Conservation (phyloP, 2,329 filamentous ascomycete species). For the Macrophomina tecta region DNA sequence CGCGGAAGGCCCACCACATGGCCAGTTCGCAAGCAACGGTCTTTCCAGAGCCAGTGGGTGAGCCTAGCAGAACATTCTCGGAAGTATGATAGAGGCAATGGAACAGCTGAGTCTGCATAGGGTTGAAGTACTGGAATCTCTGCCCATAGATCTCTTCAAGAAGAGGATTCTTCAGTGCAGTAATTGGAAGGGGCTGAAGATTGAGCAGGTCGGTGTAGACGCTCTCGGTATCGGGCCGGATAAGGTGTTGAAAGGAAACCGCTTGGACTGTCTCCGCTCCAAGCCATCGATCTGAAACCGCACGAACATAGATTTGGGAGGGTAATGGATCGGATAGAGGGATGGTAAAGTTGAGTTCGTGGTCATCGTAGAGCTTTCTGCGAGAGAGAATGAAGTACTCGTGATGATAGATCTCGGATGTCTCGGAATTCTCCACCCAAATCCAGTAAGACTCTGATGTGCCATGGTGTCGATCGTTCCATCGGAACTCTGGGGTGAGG, state of each 20-base stretch:
- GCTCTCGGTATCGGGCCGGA: slow-evolving; percentile 95
- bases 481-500: slow-evolving; percentile 86
- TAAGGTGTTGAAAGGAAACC: slow-evolving; percentile 96
- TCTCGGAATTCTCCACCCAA: slow-evolving; percentile 98
- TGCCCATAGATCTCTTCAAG: slow-evolving; percentile 88
- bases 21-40: slow-evolving; percentile 94
- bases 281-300: slow-evolving; percentile 94
- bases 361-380: slow-evolving; percentile 91
- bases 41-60: slow-evolving; percentile 96
- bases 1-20: slow-evolving; percentile 99
- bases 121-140: slow-evolving; percentile 96
- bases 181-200: slow-evolving; percentile 85
- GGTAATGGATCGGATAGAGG: slow-evolving; percentile 91
- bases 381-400: slow-evolving; percentile 94
- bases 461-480: slow-evolving; percentile 94
- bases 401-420: slow-evolving; percentile 95
- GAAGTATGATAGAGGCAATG: slow-evolving; percentile 93
- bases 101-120: slow-evolving; percentile 99
- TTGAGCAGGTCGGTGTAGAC: slow-evolving; percentile 94
- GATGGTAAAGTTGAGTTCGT: slow-evolving; percentile 97
- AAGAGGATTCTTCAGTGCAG: slow-evolving; percentile 83
- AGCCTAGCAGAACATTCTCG: slow-evolving; percentile 91
- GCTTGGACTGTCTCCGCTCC: slow-evolving; percentile 95
- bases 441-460: slow-evolving; percentile 97
- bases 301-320: slow-evolving; percentile 93